phyloP scores from a whole-genome alignment of 768 basidiomycete genomes.

The Chalciporus piperatus region DNA sequence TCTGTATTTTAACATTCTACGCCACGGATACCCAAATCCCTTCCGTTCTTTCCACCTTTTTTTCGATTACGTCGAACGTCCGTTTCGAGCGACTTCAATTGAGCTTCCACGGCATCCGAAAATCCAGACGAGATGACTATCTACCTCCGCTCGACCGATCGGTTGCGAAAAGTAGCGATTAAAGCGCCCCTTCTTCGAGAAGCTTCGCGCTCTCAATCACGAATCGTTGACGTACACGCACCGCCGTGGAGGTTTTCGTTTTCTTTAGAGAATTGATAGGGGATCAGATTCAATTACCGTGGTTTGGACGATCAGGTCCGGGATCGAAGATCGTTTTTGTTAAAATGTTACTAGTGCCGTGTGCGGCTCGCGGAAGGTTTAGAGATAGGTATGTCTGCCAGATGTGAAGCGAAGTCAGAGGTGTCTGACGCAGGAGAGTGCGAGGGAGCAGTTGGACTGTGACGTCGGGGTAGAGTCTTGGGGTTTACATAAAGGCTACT shows the following conservation, averaged over 20 bases:
- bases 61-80: not conserved
- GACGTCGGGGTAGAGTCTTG: not conserved
- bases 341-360: conserved; percentile 1
- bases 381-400: conserved; percentile 10
- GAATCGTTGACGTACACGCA: conserved; percentile 12
- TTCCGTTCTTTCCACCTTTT: not conserved
- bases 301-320: conserved; percentile 24
- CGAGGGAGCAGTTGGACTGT: not conserved
- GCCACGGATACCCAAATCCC: not conserved
- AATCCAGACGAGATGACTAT: not conserved
- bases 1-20: conserved; percentile 19
- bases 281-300: conserved; percentile 1
- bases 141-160: not conserved
- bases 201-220: not conserved
- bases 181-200: not conserved
- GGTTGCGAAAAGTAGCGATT: not conserved
- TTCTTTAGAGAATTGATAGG: conserved; percentile 18
- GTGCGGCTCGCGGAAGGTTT: conserved; percentile 21
- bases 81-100: not conserved
- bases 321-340: conserved; percentile 17
- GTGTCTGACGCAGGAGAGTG: not conserved
- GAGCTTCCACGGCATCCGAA: not conserved
- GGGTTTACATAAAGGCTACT: not conserved
- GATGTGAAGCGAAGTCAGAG: not conserved
- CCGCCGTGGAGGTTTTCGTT: conserved; percentile 7